Evolutionary conservation across 2,329 filamentous ascomycete genomes (phyloP), one percentile per base, ranked within the genome.

Genomic region (Diplodia intermedia): DNA sequence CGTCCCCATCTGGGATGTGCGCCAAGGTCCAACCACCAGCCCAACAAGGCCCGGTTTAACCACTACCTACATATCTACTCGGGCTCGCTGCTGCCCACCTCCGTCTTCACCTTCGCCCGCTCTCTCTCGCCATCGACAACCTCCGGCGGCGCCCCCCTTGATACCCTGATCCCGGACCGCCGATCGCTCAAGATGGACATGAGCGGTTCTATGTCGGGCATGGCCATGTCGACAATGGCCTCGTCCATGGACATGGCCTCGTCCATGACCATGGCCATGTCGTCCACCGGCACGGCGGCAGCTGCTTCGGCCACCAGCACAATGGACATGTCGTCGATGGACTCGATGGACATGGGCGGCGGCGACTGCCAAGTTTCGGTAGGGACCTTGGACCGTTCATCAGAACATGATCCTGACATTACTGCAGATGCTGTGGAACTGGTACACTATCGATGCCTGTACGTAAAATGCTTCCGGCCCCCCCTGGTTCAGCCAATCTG

Each of bases 391-490:
- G 18, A 43, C 26, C 3, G 9, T 8, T 38, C 18, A 15, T 20
- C 38, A 23, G 31, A 33, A 9, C 18, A 26, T 15, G 15, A 23
- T 15, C 14, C 61, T 65, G 12, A 52, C 29, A 26, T 26, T 38
- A 7, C 40, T 14, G 14, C 55, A 91, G 89, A 93, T 93, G 91
- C 82, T 92, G 50, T 92, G 90, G 90, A 93, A 93, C 78, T 92
- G 90, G 89, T 84, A 91, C 77, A 90, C 89, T 3, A 82, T 91
- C 75, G 88, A 91, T 75, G 80, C 89, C 23, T 92, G 83, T 77
- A 67, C 23, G 53, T 43, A 1, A 20, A 47, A 40, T 20, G 18
- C 29, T 36, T 33, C 18, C 15, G 18, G 29, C 11, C 26, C 31
- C 43, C n/a, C 15, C 18, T 56, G 53, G 8, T 36, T 31, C 53